A percentile compares a stretch with the other conserved stretches of the same genome.
These are phyloP conservation scores for Pyronema omphalodes DNA, from an alignment of 495 filamentous ascomycete species.

Conservation along the genomic window DNA sequence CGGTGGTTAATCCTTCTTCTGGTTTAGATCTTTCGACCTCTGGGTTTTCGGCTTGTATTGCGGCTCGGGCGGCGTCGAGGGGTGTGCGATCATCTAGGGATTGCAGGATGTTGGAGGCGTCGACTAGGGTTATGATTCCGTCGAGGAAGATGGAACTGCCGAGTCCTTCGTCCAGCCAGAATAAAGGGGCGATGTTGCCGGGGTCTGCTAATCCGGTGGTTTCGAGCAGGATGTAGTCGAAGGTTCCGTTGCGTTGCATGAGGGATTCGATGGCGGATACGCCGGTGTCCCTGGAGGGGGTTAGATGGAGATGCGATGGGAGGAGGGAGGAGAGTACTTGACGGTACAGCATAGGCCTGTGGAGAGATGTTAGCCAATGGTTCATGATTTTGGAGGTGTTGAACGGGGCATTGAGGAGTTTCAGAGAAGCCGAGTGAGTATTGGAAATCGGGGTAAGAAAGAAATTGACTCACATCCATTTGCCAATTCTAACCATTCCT, in stretches of 20 bases:
- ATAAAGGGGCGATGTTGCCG: conserved; percentile 84
- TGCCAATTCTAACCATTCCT: conserved; percentile 88
- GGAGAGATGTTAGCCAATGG: background rate
- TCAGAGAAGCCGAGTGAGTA: too few relatives aligned
- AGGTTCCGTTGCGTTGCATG: conserved; percentile 84
- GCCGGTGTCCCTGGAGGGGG: conserved; percentile 50
- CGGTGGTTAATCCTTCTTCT: conserved; percentile 61
- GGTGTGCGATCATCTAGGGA: conserved; percentile 60
- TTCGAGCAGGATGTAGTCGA: conserved; percentile 96
- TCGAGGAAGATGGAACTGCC: conserved; percentile 90
- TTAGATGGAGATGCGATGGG: background rate
- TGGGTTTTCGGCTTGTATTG: conserved; percentile 30
- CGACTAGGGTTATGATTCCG: conserved; percentile 87
- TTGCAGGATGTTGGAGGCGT: conserved; percentile 76
- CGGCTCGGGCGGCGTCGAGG: conserved; percentile 19
- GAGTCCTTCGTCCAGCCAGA: conserved; percentile 92
- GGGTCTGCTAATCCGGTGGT: conserved; percentile 92
- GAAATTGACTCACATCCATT: conserved; percentile 54
- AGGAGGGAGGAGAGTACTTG: conserved; percentile 38
- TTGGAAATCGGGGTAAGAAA: background rate
- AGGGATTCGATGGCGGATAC: conserved; percentile 86
- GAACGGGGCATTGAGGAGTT: too few relatives aligned
- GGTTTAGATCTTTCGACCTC: conserved; percentile 20
- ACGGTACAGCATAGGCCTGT: conserved; percentile 77
- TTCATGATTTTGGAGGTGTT: background rate